A percentile compares a stretch with the other conserved stretches of the same genome.
Evolutionary conservation across 208 protist genomes (phyloP).

Genomic region (Trypanosoma vivax): DNA sequence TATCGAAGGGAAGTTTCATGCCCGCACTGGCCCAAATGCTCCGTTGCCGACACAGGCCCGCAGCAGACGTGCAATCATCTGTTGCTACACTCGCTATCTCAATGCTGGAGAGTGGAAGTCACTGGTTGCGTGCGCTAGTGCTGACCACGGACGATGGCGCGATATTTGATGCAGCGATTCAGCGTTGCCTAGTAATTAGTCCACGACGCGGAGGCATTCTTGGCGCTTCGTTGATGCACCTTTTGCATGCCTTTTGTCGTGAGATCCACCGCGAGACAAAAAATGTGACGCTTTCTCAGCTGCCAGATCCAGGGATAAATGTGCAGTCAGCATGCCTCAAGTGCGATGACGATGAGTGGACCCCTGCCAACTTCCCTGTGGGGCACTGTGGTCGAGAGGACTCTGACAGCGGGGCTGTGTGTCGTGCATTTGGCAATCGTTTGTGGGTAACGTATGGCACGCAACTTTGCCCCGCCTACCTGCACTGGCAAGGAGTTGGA

Average conservation of each 20-base stretch:
- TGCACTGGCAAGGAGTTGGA: constrained; percentile 27
- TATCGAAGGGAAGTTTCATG: constrained; percentile 26
- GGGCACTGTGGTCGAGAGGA: too few relatives aligned
- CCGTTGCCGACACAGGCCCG: constrained; percentile 10
- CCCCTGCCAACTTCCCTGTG: too few relatives aligned
- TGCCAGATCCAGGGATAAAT: too few relatives aligned
- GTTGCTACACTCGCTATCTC: constrained; percentile 31
- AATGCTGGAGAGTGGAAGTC: constrained; percentile 8
- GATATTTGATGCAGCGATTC: constrained; percentile 30
- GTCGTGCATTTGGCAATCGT: constrained; percentile 15
- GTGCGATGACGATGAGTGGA: too few relatives aligned
- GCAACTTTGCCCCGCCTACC: constrained; percentile 21
- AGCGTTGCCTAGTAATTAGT: constrained; percentile 27
- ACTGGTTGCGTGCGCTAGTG: constrained; percentile 1
- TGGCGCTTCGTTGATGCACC: constrained; percentile 31
- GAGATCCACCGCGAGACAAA: constrained; percentile 35
- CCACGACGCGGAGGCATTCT: constrained; percentile 57
- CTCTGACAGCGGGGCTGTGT: constrained; percentile 10
- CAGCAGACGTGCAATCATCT: constrained; percentile 52
- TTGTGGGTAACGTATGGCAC: constrained; percentile 29
- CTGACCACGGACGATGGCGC: neutral
- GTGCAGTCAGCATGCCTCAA: too few relatives aligned
- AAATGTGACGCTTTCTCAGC: too few relatives aligned
- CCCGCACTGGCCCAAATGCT: constrained; percentile 15
- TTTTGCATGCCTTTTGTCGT: constrained; percentile 38